Evolutionary conservation across 2,329 filamentous ascomycete species (phyloP), one percentile per base, ranked within the genome.

Genomic region (Botrytis cinerea): DNA sequence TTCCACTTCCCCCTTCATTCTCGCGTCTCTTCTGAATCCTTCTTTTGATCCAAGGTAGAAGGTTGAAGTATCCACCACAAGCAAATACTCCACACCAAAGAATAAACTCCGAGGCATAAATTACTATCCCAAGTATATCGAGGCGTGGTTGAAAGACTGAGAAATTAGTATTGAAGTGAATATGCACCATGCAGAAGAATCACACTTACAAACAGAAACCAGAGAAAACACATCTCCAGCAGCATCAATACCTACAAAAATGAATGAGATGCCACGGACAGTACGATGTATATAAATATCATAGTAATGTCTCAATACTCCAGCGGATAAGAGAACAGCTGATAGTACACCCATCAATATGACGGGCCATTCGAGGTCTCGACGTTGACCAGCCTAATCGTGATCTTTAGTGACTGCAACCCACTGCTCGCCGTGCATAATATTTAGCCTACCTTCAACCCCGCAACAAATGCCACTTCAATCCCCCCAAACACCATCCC

Each of bases 211-310:
- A 25, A 93, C 83, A 0, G 90, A 91, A 4, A 90, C 79, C 0
- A 93, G 82, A 0, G 90, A 92, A 71, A 90, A 90, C 5, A 93
- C 79, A 79, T 93, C 91, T 0, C 91, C 91, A 0, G 88, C 84
- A 0, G 90, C 91, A 81, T 93, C 91, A 61, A 93, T 91, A 1
- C 84, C 88, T 0, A 92, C 90, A 76, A 93, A 93, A 3, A 92
- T 83, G 80, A 93, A 93, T 1, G 90, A 92, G 57, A 93, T 92
- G 12, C 91, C 91, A 22, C 90, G 85, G 2, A 92, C 91, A 0
- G 90, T 92, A 10, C 88, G 85, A 76, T 92, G 87, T 2, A 85
- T 79, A 78, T 88, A 92, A 35, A 93, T 92, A 75, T 93, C 91
- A 84, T 87, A 88, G 77, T 93, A 93, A 79, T 93, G 90, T 2